Evolutionary conservation across 768 basidiomycete species (phyloP), one percentile per base, ranked within the genome.

Genomic region (Tubosaeta sp.): DNA sequence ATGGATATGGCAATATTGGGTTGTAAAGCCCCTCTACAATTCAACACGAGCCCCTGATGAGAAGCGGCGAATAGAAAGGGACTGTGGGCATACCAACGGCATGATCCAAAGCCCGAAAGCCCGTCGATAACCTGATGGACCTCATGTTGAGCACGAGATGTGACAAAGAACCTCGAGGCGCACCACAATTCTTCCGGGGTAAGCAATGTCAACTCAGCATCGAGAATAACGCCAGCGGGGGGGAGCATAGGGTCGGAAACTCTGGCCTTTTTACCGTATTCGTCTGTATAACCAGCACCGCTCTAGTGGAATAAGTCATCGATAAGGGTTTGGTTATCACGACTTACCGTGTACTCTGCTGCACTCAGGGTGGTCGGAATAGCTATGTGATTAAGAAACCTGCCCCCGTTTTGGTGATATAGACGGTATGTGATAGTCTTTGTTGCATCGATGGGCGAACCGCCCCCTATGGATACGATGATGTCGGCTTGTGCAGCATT

Each of bases 361-460:
- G 87, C 87, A 58, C 86, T 88, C 31, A 91, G 71, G 5, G 88
- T 90, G 7, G 89, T 92, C 0, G 90, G 90, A 51, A 91, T 83
- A 14, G 89, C 85, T 45, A 92, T 87, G 57, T 90, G 87, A 18
- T 68, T 74, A 44, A 80, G 66, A 44, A 76, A 81, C 5, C 69
- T 68, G 1, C 77, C 80, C 2, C 79, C 81, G 3, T 58, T 66
- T 53, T 83, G 79, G 52, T 83, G 68, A 56, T 86, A 81, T 29
- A 83, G 69, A 45, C 79, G 75, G 63, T 82, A 84, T 8, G 85
- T 63, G 25, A 90, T 84, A 0, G 82, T 82, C 63, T 92, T 91
- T 19, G 85, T 71, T 2, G 84, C 87, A 63, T 90, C 90, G 51
- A 90, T 74, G 12, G 88, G 87, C 1, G 87, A 90, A 44, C 89